These are phyloP conservation scores for Alternaria atra DNA, from an alignment of 2,329 filamentous ascomycete species.

Conservation along the genomic window DNA sequence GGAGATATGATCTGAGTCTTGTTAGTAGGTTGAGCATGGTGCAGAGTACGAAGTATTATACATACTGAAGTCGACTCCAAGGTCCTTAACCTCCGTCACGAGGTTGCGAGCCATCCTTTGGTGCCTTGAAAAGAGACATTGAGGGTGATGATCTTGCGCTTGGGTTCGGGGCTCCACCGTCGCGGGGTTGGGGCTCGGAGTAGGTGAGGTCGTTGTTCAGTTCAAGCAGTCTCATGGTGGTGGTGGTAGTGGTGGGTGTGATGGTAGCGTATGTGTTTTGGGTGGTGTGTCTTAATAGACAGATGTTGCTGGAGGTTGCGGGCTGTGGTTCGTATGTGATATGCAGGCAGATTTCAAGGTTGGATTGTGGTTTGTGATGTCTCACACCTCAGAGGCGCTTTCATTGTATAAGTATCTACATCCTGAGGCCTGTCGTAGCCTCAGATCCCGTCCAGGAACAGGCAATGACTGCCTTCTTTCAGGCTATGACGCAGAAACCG, in stretches of 20 bases:
- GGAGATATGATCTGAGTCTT: slow-evolving; percentile 8
- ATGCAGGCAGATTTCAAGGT: slow-evolving; percentile 19
- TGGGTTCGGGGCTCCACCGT: slow-evolving; percentile 46
- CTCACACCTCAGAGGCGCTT: slow-evolving; percentile 11
- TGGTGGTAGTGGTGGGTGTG: slow-evolving; percentile 20
- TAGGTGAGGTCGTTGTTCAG: slow-evolving; percentile 21
- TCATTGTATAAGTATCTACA: slow-evolving; percentile 28
- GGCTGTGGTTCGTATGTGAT: slow-evolving; percentile 17
- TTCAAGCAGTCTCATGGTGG: slow-evolving; percentile 25
- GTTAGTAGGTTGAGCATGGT: slow-evolving; percentile 19
- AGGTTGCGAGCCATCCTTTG: slow-evolving; percentile 26
- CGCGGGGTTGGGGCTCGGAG: slow-evolving; percentile 39
- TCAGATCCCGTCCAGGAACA: slow-evolving; percentile 30
- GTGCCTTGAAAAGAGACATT: slow-evolving; percentile 21
- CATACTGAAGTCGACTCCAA: slow-evolving; percentile 15
- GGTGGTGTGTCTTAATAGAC: slow-evolving; percentile 9
- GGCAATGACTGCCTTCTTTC: slow-evolving; percentile 43
- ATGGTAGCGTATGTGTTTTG: slow-evolving; percentile 12
- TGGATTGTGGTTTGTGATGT: slow-evolving; percentile 20
- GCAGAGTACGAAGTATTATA: neutral
- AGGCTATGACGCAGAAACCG: slow-evolving; percentile 40
- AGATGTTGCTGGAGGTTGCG: slow-evolving; percentile 24
- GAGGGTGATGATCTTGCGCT: slow-evolving; percentile 27
- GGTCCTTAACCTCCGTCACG: slow-evolving; percentile 44
- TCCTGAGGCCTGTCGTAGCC: slow-evolving; percentile 38